Conservation (phyloP, 768 basidiomycete species). For the Serendipita sp. region DNA sequence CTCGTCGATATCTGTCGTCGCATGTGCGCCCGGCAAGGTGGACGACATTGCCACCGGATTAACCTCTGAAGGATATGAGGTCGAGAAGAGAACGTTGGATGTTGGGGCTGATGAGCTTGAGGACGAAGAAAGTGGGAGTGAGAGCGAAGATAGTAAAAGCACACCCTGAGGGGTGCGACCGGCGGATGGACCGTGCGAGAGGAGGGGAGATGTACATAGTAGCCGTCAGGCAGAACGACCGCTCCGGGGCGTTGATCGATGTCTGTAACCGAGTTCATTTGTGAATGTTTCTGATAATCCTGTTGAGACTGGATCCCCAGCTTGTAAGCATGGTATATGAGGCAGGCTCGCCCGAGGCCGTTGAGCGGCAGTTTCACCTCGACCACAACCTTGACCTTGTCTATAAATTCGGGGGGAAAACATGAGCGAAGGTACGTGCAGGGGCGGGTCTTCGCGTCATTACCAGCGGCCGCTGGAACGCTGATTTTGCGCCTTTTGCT, state of each 20-base stretch:
- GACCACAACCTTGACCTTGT: too few relatives aligned
- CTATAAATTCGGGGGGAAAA: too few relatives aligned
- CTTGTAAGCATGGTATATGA: too few relatives aligned
- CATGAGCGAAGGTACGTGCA: background rate
- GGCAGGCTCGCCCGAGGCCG: too few relatives aligned
- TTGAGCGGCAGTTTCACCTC: too few relatives aligned
- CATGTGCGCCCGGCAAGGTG: constrained; percentile 68
- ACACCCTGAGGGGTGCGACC: constrained; percentile 4
- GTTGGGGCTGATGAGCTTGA: constrained; percentile 28
- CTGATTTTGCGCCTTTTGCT: background rate
- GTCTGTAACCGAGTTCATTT: too few relatives aligned
- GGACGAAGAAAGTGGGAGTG: constrained; percentile 16
- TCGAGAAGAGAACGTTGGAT: constrained; percentile 55
- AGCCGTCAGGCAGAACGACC: background rate
- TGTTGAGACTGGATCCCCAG: too few relatives aligned
- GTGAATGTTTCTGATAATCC: too few relatives aligned
- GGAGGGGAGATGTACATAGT: background rate
- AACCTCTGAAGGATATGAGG: constrained; percentile 53
- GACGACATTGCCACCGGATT: constrained; percentile 55
- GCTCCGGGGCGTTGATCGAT: too few relatives aligned
- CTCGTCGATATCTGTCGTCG: constrained; percentile 64
- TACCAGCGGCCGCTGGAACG: constrained; percentile 1
- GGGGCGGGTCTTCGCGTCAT: too few relatives aligned
- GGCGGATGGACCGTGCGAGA: too few relatives aligned
- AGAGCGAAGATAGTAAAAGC: background rate